Evolutionary conservation across 768 basidiomycete genomes (phyloP), one percentile per base, ranked within the genome.

Genomic region (Multifurca ochricompacta): DNA sequence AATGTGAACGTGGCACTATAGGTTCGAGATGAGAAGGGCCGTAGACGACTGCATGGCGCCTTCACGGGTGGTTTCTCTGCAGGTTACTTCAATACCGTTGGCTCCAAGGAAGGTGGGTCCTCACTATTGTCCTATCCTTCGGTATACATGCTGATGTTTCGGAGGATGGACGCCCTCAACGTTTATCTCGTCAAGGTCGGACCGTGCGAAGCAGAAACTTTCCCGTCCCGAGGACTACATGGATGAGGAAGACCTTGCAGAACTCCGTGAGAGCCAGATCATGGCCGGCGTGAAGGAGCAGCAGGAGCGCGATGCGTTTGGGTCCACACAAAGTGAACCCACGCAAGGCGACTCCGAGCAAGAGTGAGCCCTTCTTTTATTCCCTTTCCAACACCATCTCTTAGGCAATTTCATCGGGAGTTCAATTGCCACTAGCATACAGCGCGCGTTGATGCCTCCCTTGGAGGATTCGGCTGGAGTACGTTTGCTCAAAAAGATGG

Each of bases 31-130:
- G 94, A 98, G 70, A 82, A 96, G 65, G 92, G 93, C 30, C 79
- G 95, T 41, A 73, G 91, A 60, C 74, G 96, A 53, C 73, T 99
- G n/a, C 96, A 99, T 66, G 96, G 96, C 3, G 96, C 96, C 3
- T 99, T 98, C 72, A 97, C 94, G 0, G 96, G 96, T 21, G 96
- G 96, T 10, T 99, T 92, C 76, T 92, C 89, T 51, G 96, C 96
- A 25, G 95, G 95, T 0, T 97, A 97, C 71, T 97, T 86, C 74
- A 98, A 98, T 68, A 79, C 85, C 1, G 95, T 95, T 34, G 96
- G 96, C 1, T 93, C 90, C 6, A 91, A 95, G 68, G 94, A 98
- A 79, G 94, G 94, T 83, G 53, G 25, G 49, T 34, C 11, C 31
- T 53, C 40, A 16, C 16, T 19, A 3, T 31, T 27, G 25, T 5